Conservation (phyloP, 768 basidiomycete genomes). For the Auricularia heimuer region DNA sequence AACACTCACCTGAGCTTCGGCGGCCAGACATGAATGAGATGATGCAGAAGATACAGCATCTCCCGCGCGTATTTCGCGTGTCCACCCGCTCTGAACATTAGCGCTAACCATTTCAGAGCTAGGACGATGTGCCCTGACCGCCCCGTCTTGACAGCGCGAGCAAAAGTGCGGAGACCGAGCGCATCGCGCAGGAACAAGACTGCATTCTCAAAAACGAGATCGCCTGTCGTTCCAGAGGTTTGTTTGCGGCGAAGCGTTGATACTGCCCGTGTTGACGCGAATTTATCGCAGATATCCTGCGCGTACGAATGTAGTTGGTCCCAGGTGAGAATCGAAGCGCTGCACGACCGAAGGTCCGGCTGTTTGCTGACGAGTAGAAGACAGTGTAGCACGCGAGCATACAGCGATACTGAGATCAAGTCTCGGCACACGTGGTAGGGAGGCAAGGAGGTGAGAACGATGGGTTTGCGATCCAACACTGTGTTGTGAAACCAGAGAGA, state of each 20-base stretch:
- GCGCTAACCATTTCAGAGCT: not conserved
- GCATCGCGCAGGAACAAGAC: not conserved
- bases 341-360: constrained; percentile 8
- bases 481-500: constrained; percentile 28
- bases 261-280: not conserved
- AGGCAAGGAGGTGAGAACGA: constrained; percentile 18
- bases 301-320: not conserved
- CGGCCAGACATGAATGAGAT: constrained; percentile 20
- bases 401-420: constrained; percentile 21
- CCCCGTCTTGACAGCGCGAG: not conserved
- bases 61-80: constrained; percentile 11
- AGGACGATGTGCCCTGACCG: not conserved
- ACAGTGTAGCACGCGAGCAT: constrained; percentile 20
- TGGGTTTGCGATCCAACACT: constrained; percentile 20
- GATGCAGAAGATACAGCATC: constrained; percentile 22
- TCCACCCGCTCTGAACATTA: not conserved
- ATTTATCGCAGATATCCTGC: not conserved
- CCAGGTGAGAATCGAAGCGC: not conserved
- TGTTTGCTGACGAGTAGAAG: constrained; percentile 14
- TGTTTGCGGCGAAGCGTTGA: not conserved
- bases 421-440: constrained; percentile 22
- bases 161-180: not conserved
- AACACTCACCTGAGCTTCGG: constrained; percentile 15
- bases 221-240: not conserved
- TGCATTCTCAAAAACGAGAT: not conserved